Evolutionary conservation across 2,329 filamentous ascomycete genomes (phyloP).

Genomic region (Capronia coronata): DNA sequence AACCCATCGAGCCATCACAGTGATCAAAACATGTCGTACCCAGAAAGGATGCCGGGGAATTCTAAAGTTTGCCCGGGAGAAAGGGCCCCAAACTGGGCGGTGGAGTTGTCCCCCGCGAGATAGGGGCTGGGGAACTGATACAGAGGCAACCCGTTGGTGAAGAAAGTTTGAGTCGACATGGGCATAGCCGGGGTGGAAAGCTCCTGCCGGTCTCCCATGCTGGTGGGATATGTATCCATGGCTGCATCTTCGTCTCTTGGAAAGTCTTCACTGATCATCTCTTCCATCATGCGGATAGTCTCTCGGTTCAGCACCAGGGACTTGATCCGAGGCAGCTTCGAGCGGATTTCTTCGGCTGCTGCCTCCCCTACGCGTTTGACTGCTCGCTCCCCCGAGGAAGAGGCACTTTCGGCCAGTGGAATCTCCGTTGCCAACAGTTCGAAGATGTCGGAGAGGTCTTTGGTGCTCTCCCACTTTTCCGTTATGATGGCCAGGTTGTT

Average conservation of each 20-base stretch:
- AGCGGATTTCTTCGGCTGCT: constrained; percentile 1
- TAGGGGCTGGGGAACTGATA: constrained; percentile 4
- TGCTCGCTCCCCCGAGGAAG: neutral
- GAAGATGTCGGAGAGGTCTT: constrained; percentile 6
- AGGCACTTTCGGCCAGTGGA: neutral
- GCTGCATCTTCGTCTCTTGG: constrained; percentile 3
- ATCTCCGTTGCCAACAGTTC: constrained; percentile 5
- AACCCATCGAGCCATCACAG: too few relatives aligned
- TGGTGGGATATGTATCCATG: neutral
- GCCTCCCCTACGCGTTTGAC: constrained; percentile 2
- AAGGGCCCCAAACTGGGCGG: neutral
- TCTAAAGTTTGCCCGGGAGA: constrained; percentile 2
- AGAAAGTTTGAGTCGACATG: constrained; percentile 4
- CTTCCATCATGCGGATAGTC: constrained; percentile 9
- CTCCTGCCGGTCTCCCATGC: constrained; percentile 2
- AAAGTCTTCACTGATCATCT: constrained; percentile 10
- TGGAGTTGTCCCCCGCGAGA: neutral
- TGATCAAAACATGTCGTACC: constrained; percentile 6
- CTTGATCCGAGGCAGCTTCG: constrained; percentile 4
- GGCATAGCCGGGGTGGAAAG: neutral
- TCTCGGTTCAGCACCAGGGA: constrained; percentile 9
- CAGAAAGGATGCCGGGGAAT: constrained; percentile 4
- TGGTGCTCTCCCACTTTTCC: constrained; percentile 6
- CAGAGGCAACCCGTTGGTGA: constrained; percentile 1
- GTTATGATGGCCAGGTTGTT: constrained; percentile 8